Percentiles rank a stretch among this genome's conserved stretches.
Conservation (phyloP, 225 moss, liverwort and hornwort species). For the Lunularia cruciata region DNA sequence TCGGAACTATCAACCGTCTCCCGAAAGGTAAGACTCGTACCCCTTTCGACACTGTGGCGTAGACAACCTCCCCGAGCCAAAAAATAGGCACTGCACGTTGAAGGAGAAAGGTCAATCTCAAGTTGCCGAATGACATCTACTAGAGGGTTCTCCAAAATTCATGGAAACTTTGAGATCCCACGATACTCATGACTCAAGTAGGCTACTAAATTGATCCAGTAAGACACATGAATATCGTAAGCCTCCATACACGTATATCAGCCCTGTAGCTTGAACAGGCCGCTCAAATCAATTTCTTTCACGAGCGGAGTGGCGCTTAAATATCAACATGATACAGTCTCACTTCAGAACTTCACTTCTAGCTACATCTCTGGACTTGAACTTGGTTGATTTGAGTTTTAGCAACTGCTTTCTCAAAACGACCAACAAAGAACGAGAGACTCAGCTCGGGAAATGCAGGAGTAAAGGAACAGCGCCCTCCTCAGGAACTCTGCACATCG, state of each 20-base stretch:
- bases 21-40: neutral
- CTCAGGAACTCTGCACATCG: neutral
- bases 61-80: slow-evolving; percentile 15
- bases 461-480: neutral
- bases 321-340: too few species aligned
- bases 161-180: neutral
- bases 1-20: too few species aligned
- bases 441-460: too few species aligned
- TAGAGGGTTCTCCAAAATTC: neutral
- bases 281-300: too few species aligned
- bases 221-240: neutral
- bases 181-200: neutral
- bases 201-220: neutral
- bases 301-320: too few species aligned
- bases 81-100: slow-evolving; percentile 11
- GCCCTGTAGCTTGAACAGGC: too few species aligned
- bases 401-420: too few species aligned
- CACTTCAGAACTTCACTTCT: too few species aligned
- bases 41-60: neutral
- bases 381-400: too few species aligned
- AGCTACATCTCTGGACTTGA: too few species aligned
- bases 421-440: too few species aligned
- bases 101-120: neutral
- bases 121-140: neutral
- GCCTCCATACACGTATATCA: too few species aligned